Evolutionary conservation across 1,284 basidiomycete genomes (phyloP), one percentile per base, ranked within the genome.

Genomic region (Austropuccinia psidii): DNA sequence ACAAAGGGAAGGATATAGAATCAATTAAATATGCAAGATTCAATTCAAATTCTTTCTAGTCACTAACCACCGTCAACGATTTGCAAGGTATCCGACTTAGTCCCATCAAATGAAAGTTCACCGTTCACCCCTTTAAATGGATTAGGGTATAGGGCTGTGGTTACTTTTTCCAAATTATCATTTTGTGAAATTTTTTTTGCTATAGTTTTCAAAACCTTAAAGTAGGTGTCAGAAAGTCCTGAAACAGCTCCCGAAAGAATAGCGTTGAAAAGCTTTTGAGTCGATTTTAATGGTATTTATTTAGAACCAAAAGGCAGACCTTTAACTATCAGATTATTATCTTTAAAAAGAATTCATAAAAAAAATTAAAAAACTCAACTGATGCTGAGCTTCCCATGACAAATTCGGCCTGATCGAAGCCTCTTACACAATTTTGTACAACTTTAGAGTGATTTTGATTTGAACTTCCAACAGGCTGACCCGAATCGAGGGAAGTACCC

Each of bases 41-140:
- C 19, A 33, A 65, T 31, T 27, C 19, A 47, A 4, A 29, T 77
- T 77, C 54, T 77, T 81, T 77, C 82, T 81, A 39, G 82, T 81
- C 76, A 82, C 80, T 21, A 11, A 69, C 84, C 84, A 1, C 81
- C 83, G 75, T 84, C 83, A 49, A 84, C 80, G n/a, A 84, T 78
- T 19, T 83, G 81, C 21, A 84, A 77, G 67, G 81, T 79, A 29
- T 78, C 75, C 24, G 79, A 76, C 27, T 76, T 45, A 8, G 77
- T 72, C 19, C 75, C 75, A 68, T 77, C 61, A n/a, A 69, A 61
- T 73, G 41, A 55, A 3, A 58, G 27, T n/a, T 27, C 31, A 9
- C 75, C 75, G 45, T 69, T 74, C 67, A 76, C 75, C 57, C 74
- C 74, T 29, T 78, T 66, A 17, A 75, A 66, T 11, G 54, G 54